Percentiles rank a stretch among this genome's conserved stretches.
Conservation (phyloP, 2,329 filamentous ascomycete genomes). For the Exophiala sideris region DNA sequence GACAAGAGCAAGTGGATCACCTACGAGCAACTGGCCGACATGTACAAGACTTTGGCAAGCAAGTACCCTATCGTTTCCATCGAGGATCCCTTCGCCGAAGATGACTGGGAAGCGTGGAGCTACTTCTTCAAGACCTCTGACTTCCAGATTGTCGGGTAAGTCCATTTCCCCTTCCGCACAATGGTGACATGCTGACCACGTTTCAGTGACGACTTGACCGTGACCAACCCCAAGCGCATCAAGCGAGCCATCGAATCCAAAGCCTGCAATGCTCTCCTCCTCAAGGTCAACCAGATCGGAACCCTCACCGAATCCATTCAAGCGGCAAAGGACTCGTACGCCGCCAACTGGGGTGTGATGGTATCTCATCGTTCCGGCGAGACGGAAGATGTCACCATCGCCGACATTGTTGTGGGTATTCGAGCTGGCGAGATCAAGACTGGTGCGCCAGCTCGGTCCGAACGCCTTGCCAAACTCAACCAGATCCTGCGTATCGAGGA, state of each 20-base stretch:
- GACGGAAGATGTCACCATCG: slow-evolving; percentile 99
- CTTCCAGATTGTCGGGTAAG: slow-evolving; percentile 82
- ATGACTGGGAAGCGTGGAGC: slow-evolving; percentile 99
- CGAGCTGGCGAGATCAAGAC: slow-evolving; percentile 98
- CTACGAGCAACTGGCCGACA: slow-evolving; percentile 90
- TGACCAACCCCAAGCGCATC: slow-evolving; percentile 98
- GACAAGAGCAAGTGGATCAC: slow-evolving; percentile 97
- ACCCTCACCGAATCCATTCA: slow-evolving; percentile 98
- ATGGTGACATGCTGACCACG: slow-evolving; percentile 37
- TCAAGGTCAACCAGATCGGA: slow-evolving; percentile 99
- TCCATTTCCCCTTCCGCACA: neutral
- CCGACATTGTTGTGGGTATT: slow-evolving; percentile 95
- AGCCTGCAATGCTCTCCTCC: slow-evolving; percentile 94
- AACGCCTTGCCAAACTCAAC: slow-evolving; percentile 99
- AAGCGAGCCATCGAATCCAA: slow-evolving; percentile 99
- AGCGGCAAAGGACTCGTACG: slow-evolving; percentile 97
- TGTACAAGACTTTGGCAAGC: slow-evolving; percentile 81
- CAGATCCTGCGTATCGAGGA: slow-evolving; percentile 99
- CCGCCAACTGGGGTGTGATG: slow-evolving; percentile 97
- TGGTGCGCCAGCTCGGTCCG: slow-evolving; percentile 89
- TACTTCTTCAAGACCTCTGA: slow-evolving; percentile 99
- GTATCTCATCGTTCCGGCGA: slow-evolving; percentile 98
- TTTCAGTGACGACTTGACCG: slow-evolving; percentile 79
- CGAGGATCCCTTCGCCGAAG: slow-evolving; percentile 98
- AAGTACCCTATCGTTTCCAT: slow-evolving; percentile 99